A percentile compares a stretch with the other conserved stretches of the same genome.
These are phyloP conservation scores for Lecanicillium sp. DNA, from an alignment of 2,329 filamentous ascomycete genomes.

Conservation along the genomic window DNA sequence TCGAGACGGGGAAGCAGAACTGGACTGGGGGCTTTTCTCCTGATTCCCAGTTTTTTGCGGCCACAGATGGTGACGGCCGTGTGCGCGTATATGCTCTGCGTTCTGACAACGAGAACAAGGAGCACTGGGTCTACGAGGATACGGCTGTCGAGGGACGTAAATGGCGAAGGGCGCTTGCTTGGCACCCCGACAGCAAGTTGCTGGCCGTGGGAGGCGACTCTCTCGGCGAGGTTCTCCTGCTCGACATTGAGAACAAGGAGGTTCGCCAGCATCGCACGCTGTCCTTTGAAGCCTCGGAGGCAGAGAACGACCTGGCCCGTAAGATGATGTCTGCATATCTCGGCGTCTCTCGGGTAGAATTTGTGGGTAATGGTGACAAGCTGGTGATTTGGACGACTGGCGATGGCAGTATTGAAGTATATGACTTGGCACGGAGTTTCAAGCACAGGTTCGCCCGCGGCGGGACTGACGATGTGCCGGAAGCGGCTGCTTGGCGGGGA, in stretches of 20 bases:
- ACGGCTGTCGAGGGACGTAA: neutral
- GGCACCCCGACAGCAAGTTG: slow-evolving; percentile 7
- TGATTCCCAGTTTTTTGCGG: slow-evolving; percentile 4
- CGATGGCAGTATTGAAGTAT: slow-evolving; percentile 7
- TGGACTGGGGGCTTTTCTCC: slow-evolving; percentile 7
- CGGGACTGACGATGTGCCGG: slow-evolving; percentile 5
- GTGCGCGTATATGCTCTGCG: slow-evolving; percentile 1
- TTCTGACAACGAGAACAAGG: neutral
- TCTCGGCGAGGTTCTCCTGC: neutral
- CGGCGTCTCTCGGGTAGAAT: neutral
- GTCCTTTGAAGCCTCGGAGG: neutral
- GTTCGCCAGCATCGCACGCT: slow-evolving; percentile 2
- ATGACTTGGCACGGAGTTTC: neutral
- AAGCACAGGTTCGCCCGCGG: slow-evolving; percentile 9
- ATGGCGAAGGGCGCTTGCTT: slow-evolving; percentile 7
- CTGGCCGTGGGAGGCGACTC: slow-evolving; percentile 3
- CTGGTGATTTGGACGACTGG: neutral
- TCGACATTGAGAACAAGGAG: slow-evolving; percentile 5
- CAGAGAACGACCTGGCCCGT: neutral
- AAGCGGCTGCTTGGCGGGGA: slow-evolving; percentile 1
- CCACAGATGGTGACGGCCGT: neutral
- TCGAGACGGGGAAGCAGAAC: slow-evolving; percentile 6
- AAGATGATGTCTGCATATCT: neutral
- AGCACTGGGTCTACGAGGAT: slow-evolving; percentile 1
- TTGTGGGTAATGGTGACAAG: slow-evolving; percentile 2